Evolutionary conservation across 225 moss, liverwort and hornwort genomes (phyloP).

Genomic region (Straminergon stramineum): DNA sequence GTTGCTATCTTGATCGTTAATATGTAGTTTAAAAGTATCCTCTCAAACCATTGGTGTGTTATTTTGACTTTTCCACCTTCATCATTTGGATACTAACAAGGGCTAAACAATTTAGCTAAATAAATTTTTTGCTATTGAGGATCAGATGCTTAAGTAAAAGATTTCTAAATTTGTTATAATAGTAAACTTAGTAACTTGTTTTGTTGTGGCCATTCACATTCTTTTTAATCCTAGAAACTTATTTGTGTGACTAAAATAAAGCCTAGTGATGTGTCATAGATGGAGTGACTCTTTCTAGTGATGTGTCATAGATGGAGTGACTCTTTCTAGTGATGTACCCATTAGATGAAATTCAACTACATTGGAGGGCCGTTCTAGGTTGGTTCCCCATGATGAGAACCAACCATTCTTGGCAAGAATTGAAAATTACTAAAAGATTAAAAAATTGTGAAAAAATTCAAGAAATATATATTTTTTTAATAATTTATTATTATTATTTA

Average conservation of each 20-base stretch:
- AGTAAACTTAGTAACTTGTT: neutral
- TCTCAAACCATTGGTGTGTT: fast-evolving
- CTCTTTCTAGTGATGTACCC: too few species aligned
- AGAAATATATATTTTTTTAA: too few species aligned
- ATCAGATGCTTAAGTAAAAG: neutral
- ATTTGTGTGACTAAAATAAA: neutral
- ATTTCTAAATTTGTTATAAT: neutral
- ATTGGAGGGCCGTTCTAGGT: too few species aligned
- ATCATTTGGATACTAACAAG: neutral
- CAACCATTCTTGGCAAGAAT: too few species aligned
- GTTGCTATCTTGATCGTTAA: neutral
- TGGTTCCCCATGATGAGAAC: too few species aligned
- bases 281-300: neutral
- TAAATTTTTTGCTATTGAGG: neutral
- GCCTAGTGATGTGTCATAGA: fast-evolving
- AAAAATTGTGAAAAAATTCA: too few species aligned
- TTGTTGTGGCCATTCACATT: neutral
- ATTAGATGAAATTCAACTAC: too few species aligned
- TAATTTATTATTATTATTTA: too few species aligned
- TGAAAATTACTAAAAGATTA: too few species aligned
- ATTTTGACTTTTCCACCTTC: neutral
- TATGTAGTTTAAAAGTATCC: neutral
- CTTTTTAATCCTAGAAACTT: too few species aligned
- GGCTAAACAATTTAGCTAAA: neutral
- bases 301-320: too few species aligned